Evolutionary conservation across 2,329 filamentous ascomycete genomes (phyloP).

Genomic region (Alternaria triticimaculans): DNA sequence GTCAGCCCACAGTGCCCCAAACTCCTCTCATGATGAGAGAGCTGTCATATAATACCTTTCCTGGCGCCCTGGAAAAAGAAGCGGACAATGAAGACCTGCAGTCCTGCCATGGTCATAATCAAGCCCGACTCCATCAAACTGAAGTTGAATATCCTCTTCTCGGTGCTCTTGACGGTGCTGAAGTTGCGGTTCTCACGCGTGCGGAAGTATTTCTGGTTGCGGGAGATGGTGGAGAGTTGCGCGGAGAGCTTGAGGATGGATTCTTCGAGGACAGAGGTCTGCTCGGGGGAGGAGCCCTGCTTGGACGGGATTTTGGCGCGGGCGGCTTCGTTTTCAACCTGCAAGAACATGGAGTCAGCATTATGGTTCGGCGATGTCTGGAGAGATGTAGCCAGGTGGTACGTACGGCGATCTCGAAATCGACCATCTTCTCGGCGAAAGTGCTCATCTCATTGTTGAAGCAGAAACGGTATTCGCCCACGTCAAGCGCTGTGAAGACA

Average conservation of each 20-base stretch:
- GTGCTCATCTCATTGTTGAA: constrained; percentile 99
- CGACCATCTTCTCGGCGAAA: constrained; percentile 95
- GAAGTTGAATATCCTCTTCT: constrained; percentile 96
- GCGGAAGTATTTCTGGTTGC: constrained; percentile 99
- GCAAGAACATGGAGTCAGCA: constrained; percentile 11
- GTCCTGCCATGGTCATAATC: constrained; percentile 91
- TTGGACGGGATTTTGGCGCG: constrained; percentile 83
- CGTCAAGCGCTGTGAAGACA: constrained; percentile 89
- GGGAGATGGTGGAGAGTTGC: constrained; percentile 89
- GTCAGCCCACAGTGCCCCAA: constrained; percentile 21
- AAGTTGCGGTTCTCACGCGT: constrained; percentile 99
- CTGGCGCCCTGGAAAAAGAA: constrained; percentile 97
- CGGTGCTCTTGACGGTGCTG: constrained; percentile 94
- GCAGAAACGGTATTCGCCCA: constrained; percentile 94
- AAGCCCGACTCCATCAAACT: constrained; percentile 89
- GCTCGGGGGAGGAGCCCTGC: constrained; percentile 85
- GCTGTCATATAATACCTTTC: constrained; percentile 58
- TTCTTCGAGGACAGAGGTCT: constrained; percentile 88
- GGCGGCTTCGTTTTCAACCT: constrained; percentile 90
- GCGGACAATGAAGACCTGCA: constrained; percentile 96
- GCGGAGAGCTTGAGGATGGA: constrained; percentile 94
- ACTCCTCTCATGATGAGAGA: not conserved
- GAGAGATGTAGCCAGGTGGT: not conserved
- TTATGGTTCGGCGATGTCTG: not conserved
- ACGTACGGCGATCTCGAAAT: constrained; percentile 93